Evolutionary conservation across 805 yeast species (phyloP), one percentile per base, ranked within the genome.

Genomic region (Hanseniaspora singularis): DNA sequence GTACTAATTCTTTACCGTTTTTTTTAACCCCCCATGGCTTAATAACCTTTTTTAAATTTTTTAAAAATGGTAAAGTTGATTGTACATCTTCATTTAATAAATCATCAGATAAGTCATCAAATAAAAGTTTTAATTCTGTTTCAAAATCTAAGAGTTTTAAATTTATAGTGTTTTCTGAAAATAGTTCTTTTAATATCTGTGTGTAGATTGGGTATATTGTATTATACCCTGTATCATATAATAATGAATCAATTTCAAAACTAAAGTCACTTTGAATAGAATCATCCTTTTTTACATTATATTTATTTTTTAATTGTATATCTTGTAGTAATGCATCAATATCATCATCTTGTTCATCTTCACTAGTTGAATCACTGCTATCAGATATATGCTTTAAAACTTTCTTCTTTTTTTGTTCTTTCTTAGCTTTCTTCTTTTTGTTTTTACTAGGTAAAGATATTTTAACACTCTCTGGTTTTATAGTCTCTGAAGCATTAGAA

Each of bases 31-130:
- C 81, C 95, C 95, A 85, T 20, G 86, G 87, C 54, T 83, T 70
- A 0, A 83, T 76, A n/a, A 63, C 71, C 51, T 61, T 70, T 26
- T 65, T 64, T 43, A 68, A 45, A 34, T 61, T 70, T 54, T 76
- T 79, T 53, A 80, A 73, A 55, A 79, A 84, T 42, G 69, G 73
- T 49, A 81, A 60, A 4, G 47, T 16, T 76, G 72, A 51, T 80
- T 87, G 0, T 88, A 30, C 79, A 6, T 85, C 87, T 59, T 82
- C 89, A 46, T 78, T 81, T 16, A 82, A 69, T 0, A 83, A 76
- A 36, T 77, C 81, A 6, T 70, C 58, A 1, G 87, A 77, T 14
- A 83, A 60, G 54, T 78, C 77, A 12, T 89, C 94, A 63, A 85
- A 82, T 42, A 85, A 63, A 50, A 70, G 66, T 49, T 73, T 73